Conservation (phyloP, 2,329 filamentous ascomycete species). For the Colletotrichum cordylinicola region DNA sequence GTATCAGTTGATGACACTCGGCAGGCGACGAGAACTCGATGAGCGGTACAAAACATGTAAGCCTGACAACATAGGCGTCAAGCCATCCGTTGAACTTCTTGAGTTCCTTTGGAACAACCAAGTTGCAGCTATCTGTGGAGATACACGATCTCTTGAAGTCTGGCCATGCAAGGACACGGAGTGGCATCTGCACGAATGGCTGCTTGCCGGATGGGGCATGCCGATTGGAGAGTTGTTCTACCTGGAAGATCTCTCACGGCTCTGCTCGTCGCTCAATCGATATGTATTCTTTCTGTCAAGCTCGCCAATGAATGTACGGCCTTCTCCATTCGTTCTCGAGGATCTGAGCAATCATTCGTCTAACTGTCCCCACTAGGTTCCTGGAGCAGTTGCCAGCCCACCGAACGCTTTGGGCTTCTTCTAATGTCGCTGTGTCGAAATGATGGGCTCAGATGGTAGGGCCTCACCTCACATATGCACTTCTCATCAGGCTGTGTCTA, state of each 20-base stretch:
- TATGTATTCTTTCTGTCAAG: constrained; percentile 24
- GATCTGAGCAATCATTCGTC: neutral
- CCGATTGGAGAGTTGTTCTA: constrained; percentile 27
- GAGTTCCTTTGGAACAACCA: constrained; percentile 47
- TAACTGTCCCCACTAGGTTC: neutral
- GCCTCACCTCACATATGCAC: neutral
- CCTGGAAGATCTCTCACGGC: constrained; percentile 17
- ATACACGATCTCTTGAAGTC: constrained; percentile 40
- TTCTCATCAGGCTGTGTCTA: neutral
- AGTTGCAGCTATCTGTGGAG: constrained; percentile 47
- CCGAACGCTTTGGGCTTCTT: constrained; percentile 18
- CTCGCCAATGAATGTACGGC: constrained; percentile 22
- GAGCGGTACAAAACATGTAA: constrained; percentile 21
- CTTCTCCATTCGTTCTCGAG: neutral
- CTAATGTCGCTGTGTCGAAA: neutral
- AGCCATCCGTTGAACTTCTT: constrained; percentile 37
- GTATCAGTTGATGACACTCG: constrained; percentile 21
- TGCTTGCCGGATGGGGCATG: constrained; percentile 26
- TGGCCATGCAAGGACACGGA: constrained; percentile 31
- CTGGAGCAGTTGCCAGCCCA: constrained; percentile 16
- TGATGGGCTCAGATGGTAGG: neutral
- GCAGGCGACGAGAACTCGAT: constrained; percentile 21
- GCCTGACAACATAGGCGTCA: constrained; percentile 37
- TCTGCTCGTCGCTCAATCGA: neutral
- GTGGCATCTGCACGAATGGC: constrained; percentile 26